Evolutionary conservation across 306 rosid species (phyloP), one percentile per base, ranked within the genome.

Genomic region (Vigna unguiculata): DNA sequence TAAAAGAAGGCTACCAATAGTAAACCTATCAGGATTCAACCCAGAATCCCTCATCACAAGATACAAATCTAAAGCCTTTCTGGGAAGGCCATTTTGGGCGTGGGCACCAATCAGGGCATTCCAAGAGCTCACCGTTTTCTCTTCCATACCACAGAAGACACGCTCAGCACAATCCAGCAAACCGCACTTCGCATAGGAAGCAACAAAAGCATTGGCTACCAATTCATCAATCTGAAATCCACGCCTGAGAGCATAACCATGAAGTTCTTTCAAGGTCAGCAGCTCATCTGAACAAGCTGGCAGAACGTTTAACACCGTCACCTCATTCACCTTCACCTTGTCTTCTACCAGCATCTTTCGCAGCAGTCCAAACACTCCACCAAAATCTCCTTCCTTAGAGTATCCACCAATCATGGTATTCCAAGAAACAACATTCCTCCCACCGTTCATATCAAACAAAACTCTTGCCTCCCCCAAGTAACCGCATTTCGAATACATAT

Each of bases 401-500:
- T 72, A 83, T 60, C 91, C 91, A 16, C 91, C 83, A 2, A 91
- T 86, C 82, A 93, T 78, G 73, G 97, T 80, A 85, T 91, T 93
- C 98, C 98, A 91, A 6, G 97, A 86, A 63, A 93, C 92, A 78
- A 87, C 86, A 85, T 81, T 93, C 78, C 79, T 91, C 60, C 68
- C 85, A 51, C 65, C 81, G 61, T 63, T 89, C 87, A 41, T 66
- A 67, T 68, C 75, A 77, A 93, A 93, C 76, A 91, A 58, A 74
- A 74, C 12, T 9, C 1, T 73, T 0, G 93, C 97, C 47, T 88
- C 87, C 1, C 38, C 14, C 30, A 85, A 74, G 89, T 8, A 84
- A 30, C 93, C 88, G 10, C 98, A 87, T 86, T 93, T 91, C 3
- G 84, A 85, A 64, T 93, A 93, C 98, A 93, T 91, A 59, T 91